Base-by-base conservation (phyloP, 116 monocot species). In the Phalaenopsis hybrid region DNA sequence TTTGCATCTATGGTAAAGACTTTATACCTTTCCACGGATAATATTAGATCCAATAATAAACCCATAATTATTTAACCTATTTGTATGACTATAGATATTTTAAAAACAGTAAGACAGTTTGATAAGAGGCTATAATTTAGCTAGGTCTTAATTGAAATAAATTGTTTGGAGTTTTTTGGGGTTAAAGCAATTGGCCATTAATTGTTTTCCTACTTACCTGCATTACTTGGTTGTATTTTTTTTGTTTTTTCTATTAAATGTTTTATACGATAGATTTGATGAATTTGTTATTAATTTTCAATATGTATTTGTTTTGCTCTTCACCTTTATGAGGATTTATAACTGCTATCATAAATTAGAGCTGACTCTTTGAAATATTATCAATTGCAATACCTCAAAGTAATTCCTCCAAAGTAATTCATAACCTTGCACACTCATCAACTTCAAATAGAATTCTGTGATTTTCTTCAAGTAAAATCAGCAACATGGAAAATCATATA, bases 401-500 rank as follows among this genome's bases (percentile, higher is more conserved):
- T 72, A 5, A 72, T 72, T 31, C 37, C 15, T 72, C 72, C 72
- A 72, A 34, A 41, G 15, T 28, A 72, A 3, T 41, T 63, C 23
- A 34, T 11, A 72, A 72, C 41, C 67, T 16, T 72, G 41, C 37
- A 41, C 41, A 4, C 31, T 72, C 15, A 37, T 12, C 37, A 33
- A 37, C 16, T 37, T 37, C 37, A 15, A 37, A 72, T 72, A 34
- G 37, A 72, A 16, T 72, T 72, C 37, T 16, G 31, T 72, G 15
- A 25, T 16, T 72, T 72, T 15, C 41, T 37, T 72, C 13, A 69
- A 52, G 2, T 34, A 78, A 73, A 50, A 87, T 85, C 57, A 83
- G 57, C 74, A 61, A 68, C 49, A 81, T 69, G 41, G 84, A 80
- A 34, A 58, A 81, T 44, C 77, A 78, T 23, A 81, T 80, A 68